Evolutionary conservation across 495 filamentous ascomycete genomes (phyloP).

Genomic region (Aspergillus nanangensis): DNA sequence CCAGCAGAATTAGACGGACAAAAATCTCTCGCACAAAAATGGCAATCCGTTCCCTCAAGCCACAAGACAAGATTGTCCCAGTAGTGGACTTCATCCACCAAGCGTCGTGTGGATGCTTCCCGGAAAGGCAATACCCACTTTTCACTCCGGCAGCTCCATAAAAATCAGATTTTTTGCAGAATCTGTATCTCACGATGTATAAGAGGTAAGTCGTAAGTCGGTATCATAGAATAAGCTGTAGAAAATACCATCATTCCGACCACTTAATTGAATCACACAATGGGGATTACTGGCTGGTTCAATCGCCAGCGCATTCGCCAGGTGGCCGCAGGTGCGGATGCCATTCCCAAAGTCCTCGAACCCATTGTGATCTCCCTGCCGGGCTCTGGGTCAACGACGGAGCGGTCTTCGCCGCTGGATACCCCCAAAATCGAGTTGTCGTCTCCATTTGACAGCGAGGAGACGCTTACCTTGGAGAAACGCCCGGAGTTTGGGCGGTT

Average conservation of each 20-base stretch:
- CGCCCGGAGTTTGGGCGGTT: constrained; percentile 25
- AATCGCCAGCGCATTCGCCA: constrained; percentile 1
- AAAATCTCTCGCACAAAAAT: too few relatives aligned
- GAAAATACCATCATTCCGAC: too few relatives aligned
- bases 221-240: too few relatives aligned
- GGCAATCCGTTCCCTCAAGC: too few relatives aligned
- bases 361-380: constrained; percentile 16
- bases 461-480: constrained; percentile 18
- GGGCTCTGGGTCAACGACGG: constrained; percentile 3
- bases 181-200: not conserved
- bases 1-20: too few relatives aligned
- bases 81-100: not conserved
- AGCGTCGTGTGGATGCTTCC: not conserved
- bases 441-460: constrained; percentile 17
- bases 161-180: constrained; percentile 1
- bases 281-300: constrained; percentile 6
- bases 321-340: not conserved
- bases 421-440: constrained; percentile 10
- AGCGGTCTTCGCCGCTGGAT: not conserved
- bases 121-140: constrained; percentile 5
- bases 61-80: too few relatives aligned
- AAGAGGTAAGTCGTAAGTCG: not conserved
- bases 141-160: constrained; percentile 1
- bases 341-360: constrained; percentile 15
- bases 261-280: too few relatives aligned